Percentiles rank a stretch among this genome's conserved stretches.
These are phyloP conservation scores for Barnettozyma populi DNA, from an alignment of 805 yeast species.

Conservation along the genomic window DNA sequence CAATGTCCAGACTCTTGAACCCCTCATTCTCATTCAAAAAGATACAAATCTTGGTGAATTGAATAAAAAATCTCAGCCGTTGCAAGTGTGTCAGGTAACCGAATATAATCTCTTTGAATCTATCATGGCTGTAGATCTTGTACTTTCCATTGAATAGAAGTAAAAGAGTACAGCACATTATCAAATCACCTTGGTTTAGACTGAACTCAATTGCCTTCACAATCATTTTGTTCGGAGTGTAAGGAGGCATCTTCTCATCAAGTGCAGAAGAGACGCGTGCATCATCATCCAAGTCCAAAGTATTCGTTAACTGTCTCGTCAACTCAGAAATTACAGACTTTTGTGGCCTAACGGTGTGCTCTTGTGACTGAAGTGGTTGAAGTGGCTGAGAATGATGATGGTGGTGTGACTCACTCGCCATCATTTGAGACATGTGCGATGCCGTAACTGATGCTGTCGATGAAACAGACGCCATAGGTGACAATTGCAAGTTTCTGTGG, in stretches of 20 bases:
- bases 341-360: slow-evolving; percentile 6
- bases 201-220: slow-evolving; percentile 50
- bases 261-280: neutral
- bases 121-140: slow-evolving; percentile 26
- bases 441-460: neutral
- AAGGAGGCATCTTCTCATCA: slow-evolving; percentile 37
- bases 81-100: slow-evolving; percentile 51
- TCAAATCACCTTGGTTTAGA: slow-evolving; percentile 55
- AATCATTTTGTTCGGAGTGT: slow-evolving; percentile 50
- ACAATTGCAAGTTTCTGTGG: slow-evolving; percentile 3
- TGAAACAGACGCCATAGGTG: slow-evolving; percentile 1
- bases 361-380: neutral
- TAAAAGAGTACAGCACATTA: slow-evolving; percentile 53
- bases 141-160: slow-evolving; percentile 44
- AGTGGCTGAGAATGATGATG: neutral
- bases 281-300: slow-evolving; percentile 1
- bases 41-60: slow-evolving; percentile 53
- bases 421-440: neutral
- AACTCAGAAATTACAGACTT: slow-evolving; percentile 20
- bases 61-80: slow-evolving; percentile 44
- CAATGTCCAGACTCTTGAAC: slow-evolving; percentile 10
- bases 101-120: slow-evolving; percentile 50
- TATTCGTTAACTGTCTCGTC: slow-evolving; percentile 22
- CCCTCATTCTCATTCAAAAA: slow-evolving; percentile 29
- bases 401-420: neutral